Evolutionary conservation across 2,329 filamentous ascomycete genomes (phyloP).

Genomic region (Madurella fahalii): DNA sequence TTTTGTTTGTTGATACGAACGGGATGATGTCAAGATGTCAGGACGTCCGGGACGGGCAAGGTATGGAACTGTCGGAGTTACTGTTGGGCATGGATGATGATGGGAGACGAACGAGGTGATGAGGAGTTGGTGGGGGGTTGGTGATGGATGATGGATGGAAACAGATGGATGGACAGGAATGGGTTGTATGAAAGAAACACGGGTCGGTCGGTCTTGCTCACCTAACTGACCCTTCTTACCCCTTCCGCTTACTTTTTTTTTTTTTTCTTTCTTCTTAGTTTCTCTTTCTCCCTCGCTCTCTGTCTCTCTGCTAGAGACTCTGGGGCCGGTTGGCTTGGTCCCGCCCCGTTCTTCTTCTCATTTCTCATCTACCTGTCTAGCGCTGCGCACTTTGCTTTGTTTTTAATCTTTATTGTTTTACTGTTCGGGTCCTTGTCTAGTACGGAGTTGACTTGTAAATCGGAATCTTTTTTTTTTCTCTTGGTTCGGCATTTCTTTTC

Average conservation of each 20-base stretch:
- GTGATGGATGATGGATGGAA: neutral
- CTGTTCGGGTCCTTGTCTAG: neutral
- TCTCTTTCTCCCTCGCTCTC: conserved; percentile 4
- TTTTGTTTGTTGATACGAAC: conserved; percentile 1
- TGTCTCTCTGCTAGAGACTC: conserved; percentile 13
- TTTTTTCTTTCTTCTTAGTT: conserved; percentile 16
- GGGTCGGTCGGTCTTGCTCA: neutral
- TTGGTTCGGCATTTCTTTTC: neutral
- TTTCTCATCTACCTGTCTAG: conserved; percentile 5
- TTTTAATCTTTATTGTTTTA: neutral
- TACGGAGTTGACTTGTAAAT: neutral
- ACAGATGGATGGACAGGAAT: conserved; percentile 1
- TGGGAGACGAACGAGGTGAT: neutral
- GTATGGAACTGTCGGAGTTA: neutral
- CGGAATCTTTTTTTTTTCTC: neutral
- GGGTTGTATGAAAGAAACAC: neutral
- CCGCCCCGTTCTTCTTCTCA: conserved; percentile 18
- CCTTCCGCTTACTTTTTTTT: conserved; percentile 14
- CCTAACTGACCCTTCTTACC: neutral
- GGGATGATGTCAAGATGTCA: conserved; percentile 2
- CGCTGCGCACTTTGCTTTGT: neutral
- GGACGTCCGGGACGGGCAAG: neutral
- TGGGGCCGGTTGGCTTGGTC: no score
- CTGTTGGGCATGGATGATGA: neutral
- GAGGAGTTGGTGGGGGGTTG: conserved; percentile 1